Conservation (phyloP, 2,329 filamentous ascomycete species). For the Colletotrichum sp. region DNA sequence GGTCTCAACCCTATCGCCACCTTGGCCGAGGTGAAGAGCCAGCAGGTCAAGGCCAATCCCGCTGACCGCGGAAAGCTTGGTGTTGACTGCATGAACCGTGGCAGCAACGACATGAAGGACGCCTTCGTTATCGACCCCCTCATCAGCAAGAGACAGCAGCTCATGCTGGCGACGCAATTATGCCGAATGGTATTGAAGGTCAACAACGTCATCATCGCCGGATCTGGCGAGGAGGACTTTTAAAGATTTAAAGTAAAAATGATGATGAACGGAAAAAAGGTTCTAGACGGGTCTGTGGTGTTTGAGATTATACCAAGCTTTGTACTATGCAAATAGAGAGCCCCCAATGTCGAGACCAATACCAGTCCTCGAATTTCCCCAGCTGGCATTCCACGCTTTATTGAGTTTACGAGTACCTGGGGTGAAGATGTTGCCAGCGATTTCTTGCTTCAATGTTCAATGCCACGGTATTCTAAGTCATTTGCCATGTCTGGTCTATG, state of each 20-base stretch:
- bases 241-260: constrained; percentile 48
- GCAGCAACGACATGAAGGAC: constrained; percentile 96
- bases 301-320: constrained; percentile 23
- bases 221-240: constrained; percentile 85
- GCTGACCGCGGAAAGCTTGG: constrained; percentile 68
- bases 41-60: constrained; percentile 80
- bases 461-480: background rate
- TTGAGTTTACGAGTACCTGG: background rate
- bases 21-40: constrained; percentile 91
- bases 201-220: constrained; percentile 94
- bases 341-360: constrained; percentile 16
- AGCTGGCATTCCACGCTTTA: background rate
- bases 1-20: constrained; percentile 96
- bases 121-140: constrained; percentile 98
- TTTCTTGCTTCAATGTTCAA: background rate
- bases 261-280: constrained; percentile 6
- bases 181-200: constrained; percentile 98
- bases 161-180: constrained; percentile 93
- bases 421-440: no score
- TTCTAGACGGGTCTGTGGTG: constrained; percentile 19
- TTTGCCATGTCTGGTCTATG: background rate
- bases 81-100: constrained; percentile 96
- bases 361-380: constrained; percentile 1
- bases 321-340: constrained; percentile 24
- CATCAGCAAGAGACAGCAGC: constrained; percentile 97